Evolutionary conservation across 2,329 filamentous ascomycete genomes (phyloP).

Genomic region (Tolypocladium nubicola): DNA sequence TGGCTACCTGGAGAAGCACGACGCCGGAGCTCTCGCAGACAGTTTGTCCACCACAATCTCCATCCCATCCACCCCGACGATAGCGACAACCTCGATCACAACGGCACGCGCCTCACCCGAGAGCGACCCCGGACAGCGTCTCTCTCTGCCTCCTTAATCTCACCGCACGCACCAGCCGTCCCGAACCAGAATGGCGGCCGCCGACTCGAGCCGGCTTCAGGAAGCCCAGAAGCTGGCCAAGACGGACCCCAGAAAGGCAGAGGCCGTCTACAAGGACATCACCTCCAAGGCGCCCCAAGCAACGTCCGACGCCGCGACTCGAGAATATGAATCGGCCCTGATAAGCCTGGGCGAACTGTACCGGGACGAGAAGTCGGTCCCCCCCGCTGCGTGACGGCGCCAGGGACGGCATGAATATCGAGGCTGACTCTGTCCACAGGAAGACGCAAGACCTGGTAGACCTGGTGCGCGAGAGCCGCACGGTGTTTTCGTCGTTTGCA

Average conservation of each 20-base stretch:
- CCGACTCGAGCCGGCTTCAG: conserved; percentile 58
- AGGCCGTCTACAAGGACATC: conserved; percentile 81
- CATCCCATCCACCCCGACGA: not conserved
- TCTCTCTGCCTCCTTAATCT: not conserved
- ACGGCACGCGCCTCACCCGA: not conserved
- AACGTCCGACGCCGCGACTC: conserved; percentile 72
- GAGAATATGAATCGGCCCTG: conserved; percentile 85
- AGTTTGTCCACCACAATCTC: not conserved
- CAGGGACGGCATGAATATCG: not conserved
- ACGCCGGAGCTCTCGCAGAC: conserved; percentile 1
- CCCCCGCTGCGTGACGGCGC: conserved; percentile 3
- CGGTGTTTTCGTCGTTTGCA: conserved; percentile 88
- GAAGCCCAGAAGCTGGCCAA: conserved; percentile 81
- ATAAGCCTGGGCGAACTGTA: conserved; percentile 88
- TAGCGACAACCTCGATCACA: not conserved
- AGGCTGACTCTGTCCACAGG: conserved; percentile 28
- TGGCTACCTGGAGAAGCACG: conserved; percentile 21
- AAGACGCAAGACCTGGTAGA: conserved; percentile 78
- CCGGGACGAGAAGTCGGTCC: conserved; percentile 68
- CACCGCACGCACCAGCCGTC: not conserved
- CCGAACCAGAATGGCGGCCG: conserved; percentile 39
- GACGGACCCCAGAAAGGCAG: conserved; percentile 72
- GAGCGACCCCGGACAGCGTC: not conserved
- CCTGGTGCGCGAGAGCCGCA: conserved; percentile 81
- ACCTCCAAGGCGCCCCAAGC: conserved; percentile 75